These are phyloP conservation scores for Tolypocladium ovalisporum DNA, from an alignment of 2,329 filamentous ascomycete species.

Conservation along the genomic window DNA sequence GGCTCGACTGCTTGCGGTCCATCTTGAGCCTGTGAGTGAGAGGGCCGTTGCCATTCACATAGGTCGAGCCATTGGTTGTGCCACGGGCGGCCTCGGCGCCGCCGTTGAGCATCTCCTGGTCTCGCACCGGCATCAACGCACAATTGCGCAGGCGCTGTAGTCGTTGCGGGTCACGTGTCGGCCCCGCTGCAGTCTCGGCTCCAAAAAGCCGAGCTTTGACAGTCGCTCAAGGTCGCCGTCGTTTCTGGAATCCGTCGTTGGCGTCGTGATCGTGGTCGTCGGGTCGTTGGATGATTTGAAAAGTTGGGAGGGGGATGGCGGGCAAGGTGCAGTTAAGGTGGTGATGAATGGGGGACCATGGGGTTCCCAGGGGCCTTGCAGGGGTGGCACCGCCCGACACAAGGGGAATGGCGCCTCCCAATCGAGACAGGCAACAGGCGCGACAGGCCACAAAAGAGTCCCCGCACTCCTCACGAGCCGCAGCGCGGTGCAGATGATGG, in stretches of 20 bases:
- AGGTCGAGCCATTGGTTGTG: conserved; percentile 14
- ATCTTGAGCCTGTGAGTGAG: conserved; percentile 25
- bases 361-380: background rate
- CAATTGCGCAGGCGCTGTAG: background rate
- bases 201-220: background rate
- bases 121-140: background rate
- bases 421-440: background rate
- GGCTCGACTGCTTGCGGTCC: conserved; percentile 47
- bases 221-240: background rate
- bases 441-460: background rate
- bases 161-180: background rate
- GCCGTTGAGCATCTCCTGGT: conserved; percentile 9
- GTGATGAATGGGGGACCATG: background rate
- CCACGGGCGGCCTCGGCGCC: conserved; percentile 11
- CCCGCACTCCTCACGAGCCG: background rate
- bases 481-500: background rate
- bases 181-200: background rate
- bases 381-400: background rate
- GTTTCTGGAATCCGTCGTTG: background rate
- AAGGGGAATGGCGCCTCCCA: background rate
- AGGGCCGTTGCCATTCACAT: conserved; percentile 23
- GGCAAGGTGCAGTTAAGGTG: background rate
- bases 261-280: background rate
- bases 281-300: background rate
- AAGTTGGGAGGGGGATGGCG: too few relatives aligned